These are phyloP conservation scores for Keithomyces neogunnii DNA, from an alignment of 2,329 filamentous ascomycete species.

Conservation along the genomic window DNA sequence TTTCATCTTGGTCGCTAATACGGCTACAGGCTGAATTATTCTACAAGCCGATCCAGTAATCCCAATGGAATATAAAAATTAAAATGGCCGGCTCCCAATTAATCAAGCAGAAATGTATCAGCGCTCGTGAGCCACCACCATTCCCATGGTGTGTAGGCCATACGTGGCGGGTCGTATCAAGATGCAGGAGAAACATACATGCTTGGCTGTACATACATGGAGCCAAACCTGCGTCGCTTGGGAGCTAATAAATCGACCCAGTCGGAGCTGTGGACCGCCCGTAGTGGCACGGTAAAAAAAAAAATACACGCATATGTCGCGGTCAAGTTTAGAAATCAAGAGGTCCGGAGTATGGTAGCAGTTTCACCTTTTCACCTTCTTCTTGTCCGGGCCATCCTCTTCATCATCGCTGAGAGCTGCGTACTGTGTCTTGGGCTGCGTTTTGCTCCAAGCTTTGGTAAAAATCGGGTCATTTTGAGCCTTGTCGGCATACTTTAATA, in stretches of 20 bases:
- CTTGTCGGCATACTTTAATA: slow-evolving; percentile 91
- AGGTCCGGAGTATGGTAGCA: background rate
- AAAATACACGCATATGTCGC: background rate
- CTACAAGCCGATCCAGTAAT: no score
- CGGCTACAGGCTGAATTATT: no score
- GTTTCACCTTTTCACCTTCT: slow-evolving; percentile 45
- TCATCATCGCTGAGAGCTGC: slow-evolving; percentile 84
- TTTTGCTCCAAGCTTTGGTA: slow-evolving; percentile 86
- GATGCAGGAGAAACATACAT: no score
- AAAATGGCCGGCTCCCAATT: no score
- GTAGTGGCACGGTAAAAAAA: background rate
- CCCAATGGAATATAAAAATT: no score
- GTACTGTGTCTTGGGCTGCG: slow-evolving; percentile 88
- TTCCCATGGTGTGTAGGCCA: no score
- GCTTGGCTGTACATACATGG: no score
- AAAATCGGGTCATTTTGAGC: slow-evolving; percentile 91
- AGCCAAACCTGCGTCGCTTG: no score
- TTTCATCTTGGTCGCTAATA: no score
- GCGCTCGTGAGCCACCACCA: no score
- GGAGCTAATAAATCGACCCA: background rate
- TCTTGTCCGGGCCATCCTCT: slow-evolving; percentile 60
- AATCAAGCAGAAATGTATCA: no score
- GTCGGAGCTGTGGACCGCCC: background rate
- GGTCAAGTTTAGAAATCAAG: background rate
- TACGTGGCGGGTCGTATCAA: no score